These are phyloP conservation scores for Rhododendron griersonianum DNA, from an alignment of 148 eudicot genomes.

Conservation along the genomic window DNA sequence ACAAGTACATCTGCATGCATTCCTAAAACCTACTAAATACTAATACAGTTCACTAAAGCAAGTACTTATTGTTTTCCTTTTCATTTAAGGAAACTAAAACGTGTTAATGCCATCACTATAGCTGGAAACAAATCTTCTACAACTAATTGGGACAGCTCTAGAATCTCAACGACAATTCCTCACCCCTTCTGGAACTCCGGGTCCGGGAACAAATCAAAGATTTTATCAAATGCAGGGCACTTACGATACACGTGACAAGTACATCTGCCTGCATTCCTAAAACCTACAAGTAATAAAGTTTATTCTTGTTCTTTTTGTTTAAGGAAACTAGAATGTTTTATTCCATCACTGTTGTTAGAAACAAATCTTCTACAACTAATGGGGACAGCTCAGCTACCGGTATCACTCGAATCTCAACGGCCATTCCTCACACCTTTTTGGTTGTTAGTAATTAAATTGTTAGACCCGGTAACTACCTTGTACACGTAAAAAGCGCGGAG, in stretches of 20 bases:
- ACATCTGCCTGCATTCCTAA: background rate
- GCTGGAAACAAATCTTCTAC: background rate
- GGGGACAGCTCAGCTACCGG: background rate
- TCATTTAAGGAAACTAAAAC: background rate
- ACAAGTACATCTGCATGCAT: background rate
- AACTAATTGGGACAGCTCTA: background rate
- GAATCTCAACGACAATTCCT: too few species aligned
- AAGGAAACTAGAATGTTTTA: too few species aligned
- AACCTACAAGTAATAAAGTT: too few species aligned
- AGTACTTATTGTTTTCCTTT: background rate
- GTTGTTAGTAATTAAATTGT: too few species aligned
- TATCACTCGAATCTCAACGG: background rate
- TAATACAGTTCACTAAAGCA: background rate
- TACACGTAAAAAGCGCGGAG: background rate
- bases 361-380: background rate
- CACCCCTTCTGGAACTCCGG: too few species aligned
- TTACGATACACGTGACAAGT: background rate
- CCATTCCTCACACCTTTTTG: background rate
- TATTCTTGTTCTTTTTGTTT: too few species aligned
- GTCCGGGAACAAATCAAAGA: too few species aligned
- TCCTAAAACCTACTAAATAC: background rate
- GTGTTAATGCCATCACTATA: background rate
- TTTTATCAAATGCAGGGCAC: background rate
- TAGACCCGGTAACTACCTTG: background rate
- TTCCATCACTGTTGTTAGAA: background rate